phyloP scores from a whole-genome alignment of 139 green algal genomes.

The Ettlia oleoabundans region DNA sequence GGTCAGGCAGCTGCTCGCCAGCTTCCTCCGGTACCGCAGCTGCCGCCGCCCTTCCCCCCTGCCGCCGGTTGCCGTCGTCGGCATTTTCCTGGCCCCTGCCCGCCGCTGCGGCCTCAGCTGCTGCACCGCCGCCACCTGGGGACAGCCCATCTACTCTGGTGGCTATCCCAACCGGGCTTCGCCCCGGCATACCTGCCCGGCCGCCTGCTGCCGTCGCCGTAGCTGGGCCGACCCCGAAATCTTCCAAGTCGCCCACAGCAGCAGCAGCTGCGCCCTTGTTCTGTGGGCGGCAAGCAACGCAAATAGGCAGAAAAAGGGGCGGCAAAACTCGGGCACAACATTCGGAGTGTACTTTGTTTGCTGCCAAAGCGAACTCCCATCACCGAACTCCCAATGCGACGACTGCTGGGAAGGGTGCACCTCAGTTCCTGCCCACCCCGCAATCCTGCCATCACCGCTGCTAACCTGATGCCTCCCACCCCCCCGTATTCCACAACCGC shows the following conservation, averaged over 20 bases:
- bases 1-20: slow-evolving; percentile 22
- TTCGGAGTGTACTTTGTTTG: no score
- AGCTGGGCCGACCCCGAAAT: slow-evolving; percentile 22
- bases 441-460: background rate
- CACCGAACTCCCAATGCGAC: no score
- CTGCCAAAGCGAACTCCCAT: no score
- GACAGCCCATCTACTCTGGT: slow-evolving; percentile 9
- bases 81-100: background rate
- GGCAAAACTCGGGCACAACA: background rate
- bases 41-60: slow-evolving; percentile 1
- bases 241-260: slow-evolving; percentile 39
- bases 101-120: no score
- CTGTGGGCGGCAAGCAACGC: no score
- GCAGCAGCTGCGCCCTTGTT: slow-evolving; percentile 18
- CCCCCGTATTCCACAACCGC: no score
- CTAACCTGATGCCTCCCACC: no score
- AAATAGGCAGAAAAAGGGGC: background rate
- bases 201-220: background rate
- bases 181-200: no score
- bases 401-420: no score
- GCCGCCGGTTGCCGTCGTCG: slow-evolving; percentile 3
- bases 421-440: no score
- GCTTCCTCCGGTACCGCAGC: slow-evolving; percentile 30
- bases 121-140: no score
- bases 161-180: slow-evolving; percentile 22